These are phyloP conservation scores for Coccomyxa sp. DNA, from an alignment of 139 green algal species.

Conservation along the genomic window DNA sequence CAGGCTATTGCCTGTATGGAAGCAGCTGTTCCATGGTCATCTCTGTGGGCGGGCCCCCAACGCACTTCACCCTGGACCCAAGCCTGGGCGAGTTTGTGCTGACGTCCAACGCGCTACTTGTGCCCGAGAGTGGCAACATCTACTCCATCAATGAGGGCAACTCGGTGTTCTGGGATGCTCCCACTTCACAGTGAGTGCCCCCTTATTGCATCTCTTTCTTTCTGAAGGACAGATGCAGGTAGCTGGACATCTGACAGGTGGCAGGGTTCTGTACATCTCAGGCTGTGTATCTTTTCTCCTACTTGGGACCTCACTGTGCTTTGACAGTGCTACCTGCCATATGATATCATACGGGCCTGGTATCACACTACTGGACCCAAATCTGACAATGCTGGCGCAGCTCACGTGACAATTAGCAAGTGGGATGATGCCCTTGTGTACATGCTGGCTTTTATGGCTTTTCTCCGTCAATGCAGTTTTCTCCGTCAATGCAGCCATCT, in stretches of 20 bases:
- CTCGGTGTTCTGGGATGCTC: constrained; percentile 39
- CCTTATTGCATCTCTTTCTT: not conserved
- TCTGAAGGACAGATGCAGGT: not conserved
- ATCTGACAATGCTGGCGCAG: no score
- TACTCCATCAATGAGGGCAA: constrained; percentile 73
- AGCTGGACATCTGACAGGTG: no score
- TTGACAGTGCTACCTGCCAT: no score
- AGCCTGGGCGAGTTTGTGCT: constrained; percentile 58
- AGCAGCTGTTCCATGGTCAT: constrained; percentile 58
- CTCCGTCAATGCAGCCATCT: not conserved
- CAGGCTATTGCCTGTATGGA: constrained; percentile 72
- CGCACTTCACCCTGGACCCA: constrained; percentile 65
- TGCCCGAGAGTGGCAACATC: constrained; percentile 48
- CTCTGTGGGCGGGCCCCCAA: constrained; percentile 35
- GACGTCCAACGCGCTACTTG: constrained; percentile 20
- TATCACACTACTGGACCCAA: no score
- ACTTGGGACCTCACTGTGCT: no score
- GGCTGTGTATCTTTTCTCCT: no score
- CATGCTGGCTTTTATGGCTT: no score
- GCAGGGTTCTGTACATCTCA: no score
- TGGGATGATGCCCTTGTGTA: no score
- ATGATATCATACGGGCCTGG: no score
- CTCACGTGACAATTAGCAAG: no score
- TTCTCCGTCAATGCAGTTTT: no score
- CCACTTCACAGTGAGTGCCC: constrained; percentile 36